phyloP scores from a whole-genome alignment of 305 asterid species.

The Fraxinus angustifolia region DNA sequence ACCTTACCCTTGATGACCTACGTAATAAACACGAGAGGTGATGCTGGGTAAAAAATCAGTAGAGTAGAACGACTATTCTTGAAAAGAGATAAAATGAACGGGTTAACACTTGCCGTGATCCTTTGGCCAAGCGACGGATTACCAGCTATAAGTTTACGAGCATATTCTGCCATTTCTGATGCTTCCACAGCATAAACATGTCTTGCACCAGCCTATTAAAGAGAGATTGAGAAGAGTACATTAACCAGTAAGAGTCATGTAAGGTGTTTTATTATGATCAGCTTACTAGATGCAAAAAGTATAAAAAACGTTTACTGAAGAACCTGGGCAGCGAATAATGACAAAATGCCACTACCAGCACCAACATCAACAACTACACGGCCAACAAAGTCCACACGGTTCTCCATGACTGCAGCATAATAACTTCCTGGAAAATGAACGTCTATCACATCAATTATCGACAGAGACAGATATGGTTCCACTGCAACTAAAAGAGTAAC shows the following conservation, averaged over 20 bases:
- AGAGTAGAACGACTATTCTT: conserved; percentile 7
- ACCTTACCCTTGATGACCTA: conserved; percentile 96
- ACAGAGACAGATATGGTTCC: background rate
- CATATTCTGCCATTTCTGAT: conserved; percentile 94
- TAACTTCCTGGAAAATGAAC: conserved; percentile 65
- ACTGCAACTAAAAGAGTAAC: background rate
- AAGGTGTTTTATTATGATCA: conserved; percentile 19
- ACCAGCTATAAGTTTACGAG: conserved; percentile 81
- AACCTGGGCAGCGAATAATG: conserved; percentile 99
- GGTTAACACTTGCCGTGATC: conserved; percentile 62
- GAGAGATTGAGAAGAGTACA: conserved; percentile 4
- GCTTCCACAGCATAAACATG: conserved; percentile 99
- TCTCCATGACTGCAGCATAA: conserved; percentile 96
- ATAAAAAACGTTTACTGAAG: conserved; percentile 7
- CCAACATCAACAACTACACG: conserved; percentile 96
- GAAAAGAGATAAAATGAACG: conserved; percentile 13
- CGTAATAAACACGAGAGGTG: conserved; percentile 18
- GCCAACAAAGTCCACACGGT: conserved; percentile 69
- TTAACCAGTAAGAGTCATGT: conserved; percentile 11
- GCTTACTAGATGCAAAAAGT: background rate
- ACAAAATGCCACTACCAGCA: conserved; percentile 96
- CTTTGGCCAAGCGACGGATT: conserved; percentile 68
- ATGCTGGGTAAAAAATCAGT: background rate
- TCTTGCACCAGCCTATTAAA: conserved; percentile 81
- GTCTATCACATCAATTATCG: conserved; percentile 24